Evolutionary conservation across 768 basidiomycete genomes (phyloP).

Genomic region (Leucocoprinus sp.): DNA sequence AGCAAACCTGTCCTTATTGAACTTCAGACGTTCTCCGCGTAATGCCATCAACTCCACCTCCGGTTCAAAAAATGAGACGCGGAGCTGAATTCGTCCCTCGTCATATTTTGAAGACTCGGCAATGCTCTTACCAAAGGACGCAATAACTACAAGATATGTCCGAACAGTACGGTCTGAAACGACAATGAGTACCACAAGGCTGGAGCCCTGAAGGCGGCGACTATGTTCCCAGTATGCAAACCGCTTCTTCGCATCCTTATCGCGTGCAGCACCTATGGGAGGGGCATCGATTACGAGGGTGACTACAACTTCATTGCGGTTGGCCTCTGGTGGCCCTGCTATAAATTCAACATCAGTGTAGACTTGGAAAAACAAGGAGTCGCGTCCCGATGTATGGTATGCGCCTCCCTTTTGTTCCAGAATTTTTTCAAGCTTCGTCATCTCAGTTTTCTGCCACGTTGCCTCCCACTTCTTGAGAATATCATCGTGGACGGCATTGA

Average conservation of each 20-base stretch:
- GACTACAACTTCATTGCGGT: neutral
- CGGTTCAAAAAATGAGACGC: slow-evolving; percentile 58
- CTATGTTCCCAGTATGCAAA: slow-evolving; percentile 57
- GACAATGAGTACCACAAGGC: slow-evolving; percentile 57
- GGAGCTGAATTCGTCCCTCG: slow-evolving; percentile 31
- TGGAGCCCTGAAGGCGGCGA: slow-evolving; percentile 46
- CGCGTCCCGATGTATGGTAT: slow-evolving; percentile 38
- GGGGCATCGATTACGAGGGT: slow-evolving; percentile 31
- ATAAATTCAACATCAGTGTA: slow-evolving; percentile 47
- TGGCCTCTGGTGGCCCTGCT: slow-evolving; percentile 37
- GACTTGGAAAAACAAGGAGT: slow-evolving; percentile 53
- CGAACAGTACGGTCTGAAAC: slow-evolving; percentile 21
- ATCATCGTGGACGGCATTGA: slow-evolving; percentile 27
- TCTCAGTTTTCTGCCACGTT: neutral
- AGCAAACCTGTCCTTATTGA: slow-evolving; percentile 17
- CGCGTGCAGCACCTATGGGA: slow-evolving; percentile 43
- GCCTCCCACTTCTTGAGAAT: slow-evolving; percentile 16
- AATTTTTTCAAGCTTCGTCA: slow-evolving; percentile 38
- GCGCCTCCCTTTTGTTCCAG: slow-evolving; percentile 47
- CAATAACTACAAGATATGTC: slow-evolving; percentile 49
- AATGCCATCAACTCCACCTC: slow-evolving; percentile 42
- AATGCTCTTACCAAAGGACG: slow-evolving; percentile 36
- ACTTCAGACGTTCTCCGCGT: slow-evolving; percentile 10
- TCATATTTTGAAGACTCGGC: slow-evolving; percentile 31
- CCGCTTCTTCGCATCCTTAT: slow-evolving; percentile 27